Conservation (phyloP, 78 protist species). For the Chrysochromulina tobinii region DNA sequence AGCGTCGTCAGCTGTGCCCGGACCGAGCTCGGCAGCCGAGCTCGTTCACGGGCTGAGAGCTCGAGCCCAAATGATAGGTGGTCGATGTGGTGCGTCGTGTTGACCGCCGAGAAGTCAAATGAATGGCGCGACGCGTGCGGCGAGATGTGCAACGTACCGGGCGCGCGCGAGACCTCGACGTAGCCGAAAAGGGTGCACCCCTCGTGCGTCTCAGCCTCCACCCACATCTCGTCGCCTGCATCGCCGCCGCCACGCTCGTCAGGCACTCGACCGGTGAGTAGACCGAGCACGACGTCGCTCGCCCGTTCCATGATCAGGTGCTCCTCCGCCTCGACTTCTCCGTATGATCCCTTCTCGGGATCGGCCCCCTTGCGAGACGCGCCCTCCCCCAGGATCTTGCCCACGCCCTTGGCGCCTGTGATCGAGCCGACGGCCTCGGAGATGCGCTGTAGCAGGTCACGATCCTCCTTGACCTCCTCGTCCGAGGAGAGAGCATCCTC, state of each 20-base stretch:
- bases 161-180: not conserved
- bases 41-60: not conserved
- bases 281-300: not conserved
- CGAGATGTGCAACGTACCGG: not conserved
- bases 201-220: not conserved
- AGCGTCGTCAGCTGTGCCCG: not conserved
- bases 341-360: not conserved
- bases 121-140: not conserved
- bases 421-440: not conserved
- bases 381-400: not conserved
- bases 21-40: not conserved
- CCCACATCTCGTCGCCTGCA: not conserved
- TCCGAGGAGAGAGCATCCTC: not conserved
- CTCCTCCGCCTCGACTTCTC: not conserved
- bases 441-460: not conserved
- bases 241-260: not conserved
- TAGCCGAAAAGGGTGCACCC: conserved; percentile 1
- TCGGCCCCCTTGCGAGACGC: not conserved
- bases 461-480: conserved; percentile 2
- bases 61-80: conserved; percentile 11
- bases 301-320: not conserved
- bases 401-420: not conserved
- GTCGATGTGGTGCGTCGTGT: conserved; percentile 9
- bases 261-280: not conserved
- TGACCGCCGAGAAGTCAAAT: not conserved